Base-by-base conservation (phyloP, 106 monocot genomes). In the Vanilla planifolia region DNA sequence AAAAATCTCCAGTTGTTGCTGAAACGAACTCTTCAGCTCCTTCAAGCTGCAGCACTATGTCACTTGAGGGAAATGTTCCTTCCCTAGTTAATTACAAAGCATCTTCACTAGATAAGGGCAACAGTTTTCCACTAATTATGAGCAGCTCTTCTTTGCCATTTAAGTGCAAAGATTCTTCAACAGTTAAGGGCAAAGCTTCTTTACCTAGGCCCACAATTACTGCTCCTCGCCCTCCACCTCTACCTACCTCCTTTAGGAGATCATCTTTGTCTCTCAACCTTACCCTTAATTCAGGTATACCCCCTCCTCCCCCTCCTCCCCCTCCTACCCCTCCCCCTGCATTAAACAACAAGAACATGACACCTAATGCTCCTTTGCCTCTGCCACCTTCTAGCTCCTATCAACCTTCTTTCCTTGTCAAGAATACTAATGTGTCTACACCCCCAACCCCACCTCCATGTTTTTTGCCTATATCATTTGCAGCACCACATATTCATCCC, bases 161-260 rank as follows among this genome's bases (percentile, higher is more conserved):
- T 17, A 50, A 50, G 3, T 6, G 1, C 7, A 50, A 24, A 50
- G 22, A 22, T 50, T 25, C 50, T 50, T 50, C 50, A 5, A 13
- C 25, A 7, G 50, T 50, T 9, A 50, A 50, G 24, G 50, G 2
- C 7, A 13, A 25, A 50, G 5, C 47, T n/a, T 1, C 50, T 50
- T 37, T 10, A 37, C 37, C 37, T 0, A 10, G 37, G 37, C 10
- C 37, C 5, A 37, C 10, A 6, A 9, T 17, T 50, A 1, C 50
- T 3, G 25, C 22, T 8, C 24, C 56, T 21, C 61, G n/a, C 7
- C 8, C 43, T 42, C 67, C 67, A 32, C 67, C 68, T 41, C 35
- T 22, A 13, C 64, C 36, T 37, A 2, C 39, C 15, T 28, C 3
- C 21, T 1, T 35, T 35, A 10, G 22, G 9, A 20, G 19, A 60